Percentiles rank a stretch among this genome's conserved stretches.
Evolutionary conservation across 768 basidiomycete genomes (phyloP).

Genomic region (Leucocoprinus leucothites): DNA sequence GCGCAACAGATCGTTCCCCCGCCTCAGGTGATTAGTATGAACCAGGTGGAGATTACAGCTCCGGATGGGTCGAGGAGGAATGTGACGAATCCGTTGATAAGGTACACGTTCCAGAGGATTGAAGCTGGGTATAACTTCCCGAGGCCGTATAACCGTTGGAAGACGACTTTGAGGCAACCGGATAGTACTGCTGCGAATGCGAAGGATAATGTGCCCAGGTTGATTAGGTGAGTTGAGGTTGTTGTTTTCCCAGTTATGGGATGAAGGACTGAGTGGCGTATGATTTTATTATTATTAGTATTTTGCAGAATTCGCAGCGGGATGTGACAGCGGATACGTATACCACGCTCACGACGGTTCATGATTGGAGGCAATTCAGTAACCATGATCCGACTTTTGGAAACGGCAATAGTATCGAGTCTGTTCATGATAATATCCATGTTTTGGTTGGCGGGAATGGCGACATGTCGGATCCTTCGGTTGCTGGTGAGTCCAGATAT

Average conservation of each 20-base stretch:
- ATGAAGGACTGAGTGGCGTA: neutral
- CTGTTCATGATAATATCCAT: slow-evolving; percentile 43
- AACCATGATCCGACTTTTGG: slow-evolving; percentile 32
- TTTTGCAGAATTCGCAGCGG: slow-evolving; percentile 18
- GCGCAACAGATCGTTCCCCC: slow-evolving; percentile 36
- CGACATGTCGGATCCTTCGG: slow-evolving; percentile 30
- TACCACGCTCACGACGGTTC: slow-evolving; percentile 28
- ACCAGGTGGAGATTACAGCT: slow-evolving; percentile 24
- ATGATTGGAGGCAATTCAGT: slow-evolving; percentile 38
- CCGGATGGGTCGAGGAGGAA: slow-evolving; percentile 22
- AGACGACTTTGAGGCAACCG: slow-evolving; percentile 33
- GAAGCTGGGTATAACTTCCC: slow-evolving; percentile 22
- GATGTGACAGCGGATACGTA: slow-evolving; percentile 24
- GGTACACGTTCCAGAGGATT: slow-evolving; percentile 29
- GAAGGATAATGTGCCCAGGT: slow-evolving; percentile 25
- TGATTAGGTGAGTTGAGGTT: slow-evolving; percentile 19
- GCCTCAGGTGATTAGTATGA: slow-evolving; percentile 28
- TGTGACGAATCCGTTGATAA: slow-evolving; percentile 29
- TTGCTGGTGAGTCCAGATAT: slow-evolving; percentile 30
- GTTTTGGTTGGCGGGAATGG: slow-evolving; percentile 32
- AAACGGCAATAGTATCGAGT: slow-evolving; percentile 37
- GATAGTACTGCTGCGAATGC: slow-evolving; percentile 20
- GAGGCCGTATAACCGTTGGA: slow-evolving; percentile 26
- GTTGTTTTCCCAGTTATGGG: neutral
- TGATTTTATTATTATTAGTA: slow-evolving; percentile 16